Evolutionary conservation across 148 eudicot species (phyloP).

Genomic region (Rhododendron mucronatum): DNA sequence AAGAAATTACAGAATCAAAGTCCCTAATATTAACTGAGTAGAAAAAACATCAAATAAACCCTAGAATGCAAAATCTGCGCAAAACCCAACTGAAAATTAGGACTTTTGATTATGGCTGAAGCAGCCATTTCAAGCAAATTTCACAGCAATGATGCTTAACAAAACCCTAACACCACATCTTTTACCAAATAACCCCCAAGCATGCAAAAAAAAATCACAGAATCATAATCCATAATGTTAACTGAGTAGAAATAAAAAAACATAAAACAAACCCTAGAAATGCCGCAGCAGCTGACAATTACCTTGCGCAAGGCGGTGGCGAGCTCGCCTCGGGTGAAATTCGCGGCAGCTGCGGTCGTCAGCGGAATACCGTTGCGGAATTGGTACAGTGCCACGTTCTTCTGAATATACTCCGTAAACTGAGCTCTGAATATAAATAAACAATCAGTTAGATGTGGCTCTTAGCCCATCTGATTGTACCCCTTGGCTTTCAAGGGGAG

Average conservation of each 20-base stretch:
- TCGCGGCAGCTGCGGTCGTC: conserved; percentile 81
- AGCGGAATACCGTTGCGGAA: conserved; percentile 79
- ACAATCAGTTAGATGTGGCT: not conserved
- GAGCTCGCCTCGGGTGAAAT: conserved; percentile 85
- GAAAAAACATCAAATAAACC: not conserved
- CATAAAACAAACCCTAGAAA: not conserved
- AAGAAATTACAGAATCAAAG: not conserved
- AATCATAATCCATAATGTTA: not conserved
- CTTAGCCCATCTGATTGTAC: no score
- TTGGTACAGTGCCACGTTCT: conserved; percentile 72
- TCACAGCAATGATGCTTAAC: not conserved
- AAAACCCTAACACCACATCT: not conserved
- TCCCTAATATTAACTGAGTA: not conserved
- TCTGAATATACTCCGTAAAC: conserved; percentile 78
- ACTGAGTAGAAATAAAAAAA: not conserved
- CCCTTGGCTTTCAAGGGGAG: no score
- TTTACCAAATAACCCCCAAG: not conserved
- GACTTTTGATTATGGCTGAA: not conserved
- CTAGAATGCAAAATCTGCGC: not conserved
- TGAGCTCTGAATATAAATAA: conserved; percentile 50
- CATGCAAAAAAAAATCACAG: not conserved
- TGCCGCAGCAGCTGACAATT: not conserved
- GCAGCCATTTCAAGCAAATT: not conserved
- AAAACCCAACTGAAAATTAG: not conserved
- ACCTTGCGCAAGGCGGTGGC: conserved; percentile 90